Conservation (phyloP, 139 green algal genomes). For the Deuterostichococcus epilithicus region DNA sequence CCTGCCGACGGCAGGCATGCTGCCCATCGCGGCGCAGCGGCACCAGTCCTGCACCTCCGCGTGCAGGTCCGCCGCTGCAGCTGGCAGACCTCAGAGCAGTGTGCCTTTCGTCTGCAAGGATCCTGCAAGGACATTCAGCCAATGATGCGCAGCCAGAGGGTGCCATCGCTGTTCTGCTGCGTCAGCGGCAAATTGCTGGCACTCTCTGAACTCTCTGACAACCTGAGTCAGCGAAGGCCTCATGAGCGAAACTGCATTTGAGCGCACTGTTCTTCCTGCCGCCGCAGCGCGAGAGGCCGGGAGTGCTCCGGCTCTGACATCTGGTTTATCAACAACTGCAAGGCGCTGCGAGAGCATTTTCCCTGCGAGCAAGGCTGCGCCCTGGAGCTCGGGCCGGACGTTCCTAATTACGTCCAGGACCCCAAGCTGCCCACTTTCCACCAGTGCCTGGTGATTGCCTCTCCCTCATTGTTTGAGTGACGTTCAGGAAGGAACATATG, state of each 20-base stretch:
- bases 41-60: constrained; percentile 22
- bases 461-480: too few relatives aligned
- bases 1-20: constrained; percentile 14
- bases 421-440: constrained; percentile 12
- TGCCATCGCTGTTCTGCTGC: too few relatives aligned
- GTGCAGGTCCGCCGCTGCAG: constrained; percentile 14
- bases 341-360: constrained; percentile 33
- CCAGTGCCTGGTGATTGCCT: constrained; percentile 12
- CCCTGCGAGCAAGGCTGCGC: constrained; percentile 37
- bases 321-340: constrained; percentile 44
- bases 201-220: too few relatives aligned
- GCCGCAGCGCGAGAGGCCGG: constrained; percentile 14
- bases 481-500: not conserved
- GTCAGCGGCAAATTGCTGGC: too few relatives aligned
- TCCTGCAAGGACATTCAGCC: too few relatives aligned
- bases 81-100: too few relatives aligned
- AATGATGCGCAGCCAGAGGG: too few relatives aligned
- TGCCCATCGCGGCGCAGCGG: not conserved
- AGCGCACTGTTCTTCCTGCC: not conserved
- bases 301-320: constrained; percentile 29
- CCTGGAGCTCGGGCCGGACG: constrained; percentile 31
- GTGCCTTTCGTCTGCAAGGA: too few relatives aligned
- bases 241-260: too few relatives aligned
- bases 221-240: too few relatives aligned
- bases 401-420: constrained; percentile 37